Percentiles rank a stretch among this genome's conserved stretches.
These are phyloP conservation scores for Aspergillus sclerotialis DNA, from an alignment of 2,329 filamentous ascomycete genomes.

Conservation along the genomic window DNA sequence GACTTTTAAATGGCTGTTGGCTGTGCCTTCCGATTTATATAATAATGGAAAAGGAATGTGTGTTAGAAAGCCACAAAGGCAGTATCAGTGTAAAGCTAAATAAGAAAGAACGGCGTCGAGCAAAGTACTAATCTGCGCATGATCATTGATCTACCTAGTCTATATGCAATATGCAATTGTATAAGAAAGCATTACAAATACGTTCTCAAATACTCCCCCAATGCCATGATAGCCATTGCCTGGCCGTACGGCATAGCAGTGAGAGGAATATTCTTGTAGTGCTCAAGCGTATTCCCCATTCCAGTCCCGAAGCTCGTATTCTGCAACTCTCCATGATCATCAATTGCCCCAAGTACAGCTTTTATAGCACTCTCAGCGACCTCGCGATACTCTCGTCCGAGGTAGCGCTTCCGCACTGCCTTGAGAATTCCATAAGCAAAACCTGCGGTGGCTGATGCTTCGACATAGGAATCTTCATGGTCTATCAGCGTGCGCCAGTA, in stretches of 20 bases:
- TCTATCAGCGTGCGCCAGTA: slow-evolving; percentile 72
- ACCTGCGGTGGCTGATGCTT: slow-evolving; percentile 71
- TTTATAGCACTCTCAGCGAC: slow-evolving; percentile 60
- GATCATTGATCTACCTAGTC: too few relatives aligned
- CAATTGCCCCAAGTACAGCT: slow-evolving; percentile 61
- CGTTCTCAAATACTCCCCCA: slow-evolving; percentile 64
- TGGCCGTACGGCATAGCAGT: slow-evolving; percentile 83
- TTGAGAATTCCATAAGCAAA: slow-evolving; percentile 78
- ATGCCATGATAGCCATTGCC: slow-evolving; percentile 75
- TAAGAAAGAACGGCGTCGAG: too few relatives aligned
- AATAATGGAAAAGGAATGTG: too few relatives aligned
- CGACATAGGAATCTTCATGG: slow-evolving; percentile 63
- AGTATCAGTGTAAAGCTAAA: too few relatives aligned
- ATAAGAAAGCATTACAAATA: too few relatives aligned
- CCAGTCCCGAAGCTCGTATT: slow-evolving; percentile 73
- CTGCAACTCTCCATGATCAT: slow-evolving; percentile 59
- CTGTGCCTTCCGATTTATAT: too few relatives aligned
- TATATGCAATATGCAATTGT: too few relatives aligned
- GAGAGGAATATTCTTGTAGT: slow-evolving; percentile 68
- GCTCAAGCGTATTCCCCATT: slow-evolving; percentile 66
- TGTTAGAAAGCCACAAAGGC: too few relatives aligned
- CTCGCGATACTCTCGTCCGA: slow-evolving; percentile 54
- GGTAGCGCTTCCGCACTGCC: slow-evolving; percentile 61
- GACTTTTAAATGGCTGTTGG: too few relatives aligned
- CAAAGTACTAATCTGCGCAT: too few relatives aligned